Conservation (phyloP, 768 basidiomycete genomes). For the Fibroporia radiculosa region DNA sequence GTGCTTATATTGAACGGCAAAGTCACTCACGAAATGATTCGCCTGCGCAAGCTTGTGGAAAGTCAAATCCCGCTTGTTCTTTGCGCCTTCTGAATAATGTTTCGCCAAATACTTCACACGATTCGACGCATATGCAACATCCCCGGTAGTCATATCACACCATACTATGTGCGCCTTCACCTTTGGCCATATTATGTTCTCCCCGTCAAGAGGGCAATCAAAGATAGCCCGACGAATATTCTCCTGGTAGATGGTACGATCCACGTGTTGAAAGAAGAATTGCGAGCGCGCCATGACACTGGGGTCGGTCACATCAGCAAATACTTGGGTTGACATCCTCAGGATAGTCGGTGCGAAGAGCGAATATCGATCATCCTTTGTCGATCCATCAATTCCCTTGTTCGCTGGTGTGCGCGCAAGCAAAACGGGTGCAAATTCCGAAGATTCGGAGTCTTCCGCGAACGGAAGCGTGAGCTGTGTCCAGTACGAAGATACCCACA, state of each 20-base stretch:
- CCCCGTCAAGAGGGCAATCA: neutral
- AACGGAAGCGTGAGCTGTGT: neutral
- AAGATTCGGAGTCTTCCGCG: neutral
- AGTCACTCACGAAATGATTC: conserved; percentile 4
- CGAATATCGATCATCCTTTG: too few relatives aligned
- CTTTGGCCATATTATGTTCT: neutral
- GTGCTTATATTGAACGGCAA: too few relatives aligned
- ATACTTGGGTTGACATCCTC: neutral
- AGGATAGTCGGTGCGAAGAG: neutral
- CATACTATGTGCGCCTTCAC: neutral
- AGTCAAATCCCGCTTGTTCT: neutral
- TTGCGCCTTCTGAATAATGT: neutral
- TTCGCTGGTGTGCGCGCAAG: neutral
- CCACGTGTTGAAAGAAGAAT: neutral
- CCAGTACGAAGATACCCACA: conserved; percentile 3
- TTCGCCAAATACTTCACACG: neutral
- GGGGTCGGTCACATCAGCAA: neutral
- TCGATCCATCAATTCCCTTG: too few relatives aligned
- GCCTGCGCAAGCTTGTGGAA: neutral
- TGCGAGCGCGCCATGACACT: neutral
- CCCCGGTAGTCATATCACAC: conserved; percentile 1
- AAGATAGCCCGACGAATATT: neutral
- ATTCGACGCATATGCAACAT: neutral
- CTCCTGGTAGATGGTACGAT: neutral
- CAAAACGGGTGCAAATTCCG: neutral